Evolutionary conservation across 2,329 filamentous ascomycete genomes (phyloP).

Genomic region (Clonostachys solani): DNA sequence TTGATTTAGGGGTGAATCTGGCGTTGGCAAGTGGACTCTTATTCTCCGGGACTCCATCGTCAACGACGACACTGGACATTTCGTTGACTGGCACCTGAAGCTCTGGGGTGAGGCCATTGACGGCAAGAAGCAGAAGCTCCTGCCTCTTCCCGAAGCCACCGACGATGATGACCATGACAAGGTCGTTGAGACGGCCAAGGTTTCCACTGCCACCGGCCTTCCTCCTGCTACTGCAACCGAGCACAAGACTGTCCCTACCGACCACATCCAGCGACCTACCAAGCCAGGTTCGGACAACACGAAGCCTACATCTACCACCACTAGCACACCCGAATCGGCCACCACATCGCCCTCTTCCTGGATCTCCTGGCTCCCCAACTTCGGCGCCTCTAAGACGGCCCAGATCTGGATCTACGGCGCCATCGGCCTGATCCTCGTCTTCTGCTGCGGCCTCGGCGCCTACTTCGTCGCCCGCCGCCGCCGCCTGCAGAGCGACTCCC

Average conservation of each 20-base stretch:
- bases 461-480: slow-evolving; percentile 80
- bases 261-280: slow-evolving; percentile 59
- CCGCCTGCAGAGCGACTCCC: slow-evolving; percentile 67
- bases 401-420: slow-evolving; percentile 93
- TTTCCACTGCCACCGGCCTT: slow-evolving; percentile 58
- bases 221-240: slow-evolving; percentile 35
- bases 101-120: slow-evolving; percentile 91
- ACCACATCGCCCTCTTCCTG: slow-evolving; percentile 59
- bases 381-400: slow-evolving; percentile 81
- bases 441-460: slow-evolving; percentile 74
- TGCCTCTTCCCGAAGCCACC: slow-evolving; percentile 77
- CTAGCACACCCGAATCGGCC: slow-evolving; percentile 20
- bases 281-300: slow-evolving; percentile 22
- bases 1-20: slow-evolving; percentile 71
- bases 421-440: slow-evolving; percentile 76
- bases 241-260: slow-evolving; percentile 23
- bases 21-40: slow-evolving; percentile 86
- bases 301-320: slow-evolving; percentile 10
- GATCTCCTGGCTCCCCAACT: slow-evolving; percentile 86
- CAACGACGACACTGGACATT: slow-evolving; percentile 73
- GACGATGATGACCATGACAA: slow-evolving; percentile 80
- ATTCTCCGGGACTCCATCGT: slow-evolving; percentile 79
- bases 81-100: slow-evolving; percentile 89
- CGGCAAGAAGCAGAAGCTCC: slow-evolving; percentile 62
- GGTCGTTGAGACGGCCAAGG: slow-evolving; percentile 39